phyloP scores from a whole-genome alignment of 1,284 basidiomycete species.

The Flammula alnicola region DNA sequence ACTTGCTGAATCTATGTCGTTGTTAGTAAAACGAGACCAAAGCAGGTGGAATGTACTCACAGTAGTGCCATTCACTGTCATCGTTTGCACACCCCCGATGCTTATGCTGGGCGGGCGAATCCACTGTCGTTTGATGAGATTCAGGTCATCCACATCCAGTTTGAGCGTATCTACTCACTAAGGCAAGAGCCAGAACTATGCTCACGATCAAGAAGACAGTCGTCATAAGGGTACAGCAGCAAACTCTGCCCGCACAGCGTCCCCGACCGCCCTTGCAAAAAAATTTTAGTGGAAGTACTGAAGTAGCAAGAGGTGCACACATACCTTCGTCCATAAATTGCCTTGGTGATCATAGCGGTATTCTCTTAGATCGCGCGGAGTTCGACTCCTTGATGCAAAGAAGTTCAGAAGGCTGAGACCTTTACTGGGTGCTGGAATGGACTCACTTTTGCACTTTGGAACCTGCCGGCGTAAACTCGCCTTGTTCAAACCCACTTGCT shows the following conservation, averaged over 20 bases:
- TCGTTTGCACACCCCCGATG: conserved; percentile 60
- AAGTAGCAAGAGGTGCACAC: conserved; percentile 10
- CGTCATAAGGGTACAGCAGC: conserved; percentile 73
- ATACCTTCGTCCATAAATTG: conserved; percentile 66
- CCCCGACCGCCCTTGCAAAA: conserved; percentile 54
- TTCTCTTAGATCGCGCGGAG: conserved; percentile 41
- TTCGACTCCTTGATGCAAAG: conserved; percentile 15
- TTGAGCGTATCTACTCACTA: conserved; percentile 59
- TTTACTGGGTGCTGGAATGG: background rate
- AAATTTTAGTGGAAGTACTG: conserved; percentile 6
- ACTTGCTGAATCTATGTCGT: conserved; percentile 23
- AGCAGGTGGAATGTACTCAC: conserved; percentile 31
- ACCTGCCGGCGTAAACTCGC: conserved; percentile 38
- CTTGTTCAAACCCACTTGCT: conserved; percentile 41
- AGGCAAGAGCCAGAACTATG: conserved; percentile 69
- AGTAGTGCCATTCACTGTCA: conserved; percentile 44
- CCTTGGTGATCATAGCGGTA: conserved; percentile 64
- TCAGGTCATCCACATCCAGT: too few species aligned
- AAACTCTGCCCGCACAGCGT: conserved; percentile 66
- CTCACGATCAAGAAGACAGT: conserved; percentile 66
- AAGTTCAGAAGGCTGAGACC: background rate
- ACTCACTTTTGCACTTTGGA: conserved; percentile 30
- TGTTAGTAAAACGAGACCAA: conserved; percentile 4
- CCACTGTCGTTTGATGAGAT: conserved; percentile 55
- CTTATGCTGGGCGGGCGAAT: conserved; percentile 75